Conservation (phyloP, 1,139 yeast genomes). For the Yamadazyma atmosphaerica region DNA sequence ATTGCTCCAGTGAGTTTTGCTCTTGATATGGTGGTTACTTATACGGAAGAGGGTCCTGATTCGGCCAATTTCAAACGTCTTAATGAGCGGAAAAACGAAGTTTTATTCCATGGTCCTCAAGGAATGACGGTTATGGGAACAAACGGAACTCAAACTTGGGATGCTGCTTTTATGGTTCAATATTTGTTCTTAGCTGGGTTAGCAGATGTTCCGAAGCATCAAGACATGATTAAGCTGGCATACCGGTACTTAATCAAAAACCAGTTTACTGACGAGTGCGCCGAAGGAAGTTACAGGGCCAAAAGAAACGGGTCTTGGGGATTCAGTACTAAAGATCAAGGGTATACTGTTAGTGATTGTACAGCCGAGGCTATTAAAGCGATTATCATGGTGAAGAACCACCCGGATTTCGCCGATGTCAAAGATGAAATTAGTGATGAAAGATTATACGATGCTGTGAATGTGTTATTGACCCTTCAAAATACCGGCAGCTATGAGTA, state of each 20-base stretch:
- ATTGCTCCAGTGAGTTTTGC: slow-evolving; percentile 96
- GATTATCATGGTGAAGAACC: slow-evolving; percentile 82
- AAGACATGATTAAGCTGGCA: slow-evolving; percentile 59
- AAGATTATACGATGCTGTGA: slow-evolving; percentile 67
- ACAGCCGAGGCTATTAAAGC: slow-evolving; percentile 97
- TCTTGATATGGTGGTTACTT: slow-evolving; percentile 72
- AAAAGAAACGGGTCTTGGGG: slow-evolving; percentile 95
- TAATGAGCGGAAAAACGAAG: slow-evolving; percentile 67
- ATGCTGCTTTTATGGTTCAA: slow-evolving; percentile 86
- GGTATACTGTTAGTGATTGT: slow-evolving; percentile 95
- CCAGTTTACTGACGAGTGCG: slow-evolving; percentile 83
- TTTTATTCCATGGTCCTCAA: slow-evolving; percentile 79
- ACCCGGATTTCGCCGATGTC: slow-evolving; percentile 41
- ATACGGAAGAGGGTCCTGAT: slow-evolving; percentile 65
- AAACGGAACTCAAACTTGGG: slow-evolving; percentile 98
- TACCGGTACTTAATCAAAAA: slow-evolving; percentile 75
- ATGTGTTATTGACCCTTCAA: slow-evolving; percentile 58
- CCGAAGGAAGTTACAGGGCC: slow-evolving; percentile 78
- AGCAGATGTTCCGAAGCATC: slow-evolving; percentile 67
- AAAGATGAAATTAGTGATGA: slow-evolving; percentile 52
- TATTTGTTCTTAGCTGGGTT: slow-evolving; percentile 79
- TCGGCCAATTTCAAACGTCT: slow-evolving; percentile 62
- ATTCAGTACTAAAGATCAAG: slow-evolving; percentile 92
- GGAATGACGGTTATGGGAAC: slow-evolving; percentile 97
- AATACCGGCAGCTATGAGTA: slow-evolving; percentile 77